Evolutionary conservation across 208 protist species (phyloP), one percentile per base, ranked within the genome.

Genomic region (Tritrichomonas musculus): DNA sequence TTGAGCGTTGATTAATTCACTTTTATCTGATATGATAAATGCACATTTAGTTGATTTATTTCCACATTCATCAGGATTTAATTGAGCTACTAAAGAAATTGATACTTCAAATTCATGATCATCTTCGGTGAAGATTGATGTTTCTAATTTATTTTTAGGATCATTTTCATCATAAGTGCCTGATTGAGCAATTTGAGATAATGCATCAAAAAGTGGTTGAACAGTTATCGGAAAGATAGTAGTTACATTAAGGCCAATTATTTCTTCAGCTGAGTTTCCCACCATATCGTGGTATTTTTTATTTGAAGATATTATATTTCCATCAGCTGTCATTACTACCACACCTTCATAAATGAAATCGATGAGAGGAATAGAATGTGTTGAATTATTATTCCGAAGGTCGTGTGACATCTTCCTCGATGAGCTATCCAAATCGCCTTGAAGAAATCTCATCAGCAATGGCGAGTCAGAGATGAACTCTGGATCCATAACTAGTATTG

Each of bases 271-370:
- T 82, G 73, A n/a, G 41, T 82, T 82, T 13, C 9, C 33, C 73
- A 82, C 50, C 41, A 82, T 50, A 20, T 82, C 73, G 41, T 82
- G 73, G 20, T 82, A 82, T 41, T 82, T 82, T 39, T 82, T 82
- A 39, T 82, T 82, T 82, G 73, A 82, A 47, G 73, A 33, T 33
- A 82, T 82, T 20, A 82, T 50, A 50, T 33, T 82, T 49, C 73
- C 73, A 41, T 82, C 73, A 25, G 73, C 33, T 30, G 73, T 82
- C 33, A 82, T 36, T n/a, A 82, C 41, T 41, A 82, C 44, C 9
- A 82, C 73, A 44, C 73, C 73, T 82, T 82, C 73, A 3, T 20
- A 30, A 17, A 82, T 82, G 73, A 82, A 82, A 17, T 82, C 73
- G 25, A 82, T 50, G 14, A 82, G 25, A 22, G 73, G 73, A n/a